These are phyloP conservation scores for Melastoma candidum DNA, from an alignment of 441 rosid species.

Conservation along the genomic window DNA sequence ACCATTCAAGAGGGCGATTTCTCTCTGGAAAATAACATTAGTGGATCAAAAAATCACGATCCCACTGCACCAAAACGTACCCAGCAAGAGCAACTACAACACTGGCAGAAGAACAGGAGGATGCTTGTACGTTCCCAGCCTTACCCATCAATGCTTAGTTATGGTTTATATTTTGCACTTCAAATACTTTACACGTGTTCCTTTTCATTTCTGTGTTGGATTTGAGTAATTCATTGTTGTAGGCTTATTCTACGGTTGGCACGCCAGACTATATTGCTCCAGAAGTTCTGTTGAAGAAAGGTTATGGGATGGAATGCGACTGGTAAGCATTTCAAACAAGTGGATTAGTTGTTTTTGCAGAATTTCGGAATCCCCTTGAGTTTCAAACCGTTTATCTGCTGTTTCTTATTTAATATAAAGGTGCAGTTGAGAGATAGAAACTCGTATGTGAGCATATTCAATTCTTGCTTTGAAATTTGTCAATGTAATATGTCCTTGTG, in stretches of 20 bases:
- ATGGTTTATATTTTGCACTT: background rate
- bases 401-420: too few species aligned
- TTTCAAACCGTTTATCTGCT: too few species aligned
- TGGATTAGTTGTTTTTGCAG: too few species aligned
- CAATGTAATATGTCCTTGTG: too few species aligned
- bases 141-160: background rate
- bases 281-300: constrained; percentile 18
- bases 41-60: constrained; percentile 6
- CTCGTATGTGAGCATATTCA: too few species aligned
- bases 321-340: constrained; percentile 10
- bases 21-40: constrained; percentile 4
- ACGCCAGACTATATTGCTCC: constrained; percentile 21
- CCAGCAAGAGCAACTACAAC: constrained; percentile 19
- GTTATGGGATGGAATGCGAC: constrained; percentile 17
- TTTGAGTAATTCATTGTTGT: background rate
- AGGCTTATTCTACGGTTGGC: constrained; percentile 19
- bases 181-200: too few species aligned
- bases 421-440: too few species aligned
- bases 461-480: too few species aligned
- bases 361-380: background rate
- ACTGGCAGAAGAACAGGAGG: constrained; percentile 22
- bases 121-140: constrained; percentile 15
- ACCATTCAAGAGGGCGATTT: constrained; percentile 15
- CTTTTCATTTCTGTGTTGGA: too few species aligned
- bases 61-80: constrained; percentile 10